phyloP scores from a whole-genome alignment of 1,284 basidiomycete species.

The Rugosomyces carneus region DNA sequence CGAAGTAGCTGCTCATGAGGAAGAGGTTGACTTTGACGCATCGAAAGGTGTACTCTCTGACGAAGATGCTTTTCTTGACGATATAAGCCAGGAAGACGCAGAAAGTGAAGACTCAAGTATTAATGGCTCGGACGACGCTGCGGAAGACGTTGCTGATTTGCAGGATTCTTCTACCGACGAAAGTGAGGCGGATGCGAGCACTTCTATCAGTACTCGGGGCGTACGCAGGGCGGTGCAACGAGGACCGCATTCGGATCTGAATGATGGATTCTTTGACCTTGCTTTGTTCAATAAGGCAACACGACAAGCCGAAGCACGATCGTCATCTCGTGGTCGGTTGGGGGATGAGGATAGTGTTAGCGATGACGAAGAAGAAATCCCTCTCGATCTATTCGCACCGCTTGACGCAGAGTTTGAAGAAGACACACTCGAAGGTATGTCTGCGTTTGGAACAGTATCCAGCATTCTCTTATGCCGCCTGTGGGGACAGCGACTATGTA shows the following conservation, averaged over 20 bases:
- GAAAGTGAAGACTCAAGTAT: constrained; percentile 10
- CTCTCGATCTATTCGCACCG: constrained; percentile 68
- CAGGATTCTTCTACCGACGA: constrained; percentile 46
- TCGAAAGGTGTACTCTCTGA: constrained; percentile 24
- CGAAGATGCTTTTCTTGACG: constrained; percentile 12
- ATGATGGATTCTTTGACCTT: constrained; percentile 92
- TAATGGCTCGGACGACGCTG: constrained; percentile 19
- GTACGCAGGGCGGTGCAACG: constrained; percentile 21
- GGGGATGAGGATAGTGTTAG: constrained; percentile 56
- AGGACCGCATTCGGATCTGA: constrained; percentile 55
- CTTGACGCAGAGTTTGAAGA: constrained; percentile 42
- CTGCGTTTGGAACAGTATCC: constrained; percentile 14
- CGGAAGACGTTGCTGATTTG: constrained; percentile 38
- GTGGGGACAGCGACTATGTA: constrained; percentile 52
- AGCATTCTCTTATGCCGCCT: constrained; percentile 7
- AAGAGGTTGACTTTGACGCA: constrained; percentile 32
- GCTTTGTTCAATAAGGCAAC: constrained; percentile 86
- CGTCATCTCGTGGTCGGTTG: constrained; percentile 55
- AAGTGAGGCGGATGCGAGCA: constrained; percentile 27
- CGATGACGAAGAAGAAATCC: constrained; percentile 43
- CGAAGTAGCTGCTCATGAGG: constrained; percentile 13
- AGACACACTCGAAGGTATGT: constrained; percentile 35
- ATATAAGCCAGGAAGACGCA: constrained; percentile 10
- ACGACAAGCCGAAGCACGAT: constrained; percentile 71
- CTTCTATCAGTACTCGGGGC: constrained; percentile 1